A percentile compares a stretch with the other conserved stretches of the same genome.
Conservation (phyloP, 257 asterid genomes). For the Nicotiana attenuata region DNA sequence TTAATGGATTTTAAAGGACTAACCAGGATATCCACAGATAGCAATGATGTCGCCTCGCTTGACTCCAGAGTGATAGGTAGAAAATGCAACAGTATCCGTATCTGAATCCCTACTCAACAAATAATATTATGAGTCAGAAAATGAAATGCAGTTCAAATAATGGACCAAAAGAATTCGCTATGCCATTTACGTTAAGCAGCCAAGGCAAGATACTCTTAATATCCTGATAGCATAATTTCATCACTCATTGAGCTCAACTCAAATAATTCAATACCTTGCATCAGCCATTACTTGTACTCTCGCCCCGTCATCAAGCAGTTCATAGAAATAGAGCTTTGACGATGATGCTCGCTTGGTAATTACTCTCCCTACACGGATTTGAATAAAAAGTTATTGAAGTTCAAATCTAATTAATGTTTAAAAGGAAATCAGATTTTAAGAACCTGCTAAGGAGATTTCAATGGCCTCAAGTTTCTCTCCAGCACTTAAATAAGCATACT, state of each 20-base stretch:
- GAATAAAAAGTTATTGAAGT: not conserved
- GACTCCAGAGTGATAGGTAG: slow-evolving; percentile 7
- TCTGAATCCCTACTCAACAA: slow-evolving; percentile 3
- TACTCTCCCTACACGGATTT: slow-evolving; percentile 7
- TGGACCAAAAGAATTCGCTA: not conserved
- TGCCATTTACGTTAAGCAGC: not conserved
- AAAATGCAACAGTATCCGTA: not conserved
- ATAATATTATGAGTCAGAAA: not conserved
- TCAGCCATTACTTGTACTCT: slow-evolving; percentile 11
- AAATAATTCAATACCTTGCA: slow-evolving; percentile 13
- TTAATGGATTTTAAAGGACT: not conserved
- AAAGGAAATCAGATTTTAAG: not conserved
- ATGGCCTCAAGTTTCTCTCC: not conserved
- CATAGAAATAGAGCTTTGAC: slow-evolving; percentile 13
- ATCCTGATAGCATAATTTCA: not conserved
- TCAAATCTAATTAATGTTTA: not conserved
- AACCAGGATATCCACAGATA: slow-evolving; percentile 9
- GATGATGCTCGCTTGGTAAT: slow-evolving; percentile 13
- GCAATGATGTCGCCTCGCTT: slow-evolving; percentile 9
- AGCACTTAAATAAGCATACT: not conserved
- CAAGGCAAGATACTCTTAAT: not conserved
- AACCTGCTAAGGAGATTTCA: slow-evolving; percentile 2
- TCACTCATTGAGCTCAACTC: not conserved
- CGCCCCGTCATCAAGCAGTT: not conserved
- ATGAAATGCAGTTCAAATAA: not conserved